A percentile compares a stretch with the other conserved stretches of the same genome.
phyloP scores from a whole-genome alignment of 352 stramenopile species.

The Phytophthora capsici region DNA sequence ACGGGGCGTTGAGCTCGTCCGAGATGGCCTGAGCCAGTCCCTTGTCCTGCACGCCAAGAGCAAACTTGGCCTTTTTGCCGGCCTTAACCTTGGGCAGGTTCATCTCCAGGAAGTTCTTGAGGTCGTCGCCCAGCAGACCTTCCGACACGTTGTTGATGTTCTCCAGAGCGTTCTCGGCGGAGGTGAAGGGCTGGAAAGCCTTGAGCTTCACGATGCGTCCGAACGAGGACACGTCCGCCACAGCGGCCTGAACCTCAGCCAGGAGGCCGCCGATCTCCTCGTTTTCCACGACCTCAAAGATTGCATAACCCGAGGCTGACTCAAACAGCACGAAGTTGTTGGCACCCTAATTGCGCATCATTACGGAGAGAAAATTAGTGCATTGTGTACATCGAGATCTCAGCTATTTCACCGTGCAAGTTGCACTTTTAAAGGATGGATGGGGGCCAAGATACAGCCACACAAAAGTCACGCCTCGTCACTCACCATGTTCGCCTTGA shows the following conservation, averaged over 20 bases:
- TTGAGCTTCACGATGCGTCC: slow-evolving; percentile 98
- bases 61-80: slow-evolving; percentile 90
- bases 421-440: slow-evolving; percentile 18
- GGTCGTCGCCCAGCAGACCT: slow-evolving; percentile 92
- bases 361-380: slow-evolving; percentile 31
- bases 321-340: slow-evolving; percentile 97
- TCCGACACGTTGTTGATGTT: slow-evolving; percentile 99
- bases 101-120: slow-evolving; percentile 99
- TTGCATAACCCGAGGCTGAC: slow-evolving; percentile 97
- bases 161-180: slow-evolving; percentile 98
- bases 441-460: neutral
- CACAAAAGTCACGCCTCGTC: slow-evolving; percentile 2
- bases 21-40: slow-evolving; percentile 94
- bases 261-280: slow-evolving; percentile 96
- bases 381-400: neutral
- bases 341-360: slow-evolving; percentile 29
- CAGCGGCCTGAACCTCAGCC: slow-evolving; percentile 90
- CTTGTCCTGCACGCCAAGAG: slow-evolving; percentile 94
- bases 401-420: slow-evolving; percentile 7
- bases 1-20: slow-evolving; percentile 94
- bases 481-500: slow-evolving; percentile 47
- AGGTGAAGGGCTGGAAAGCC: slow-evolving; percentile 99
- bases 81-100: slow-evolving; percentile 98
- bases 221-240: slow-evolving; percentile 96
- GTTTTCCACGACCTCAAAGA: slow-evolving; percentile 98